phyloP scores from a whole-genome alignment of 2,329 filamentous ascomycete species.

The Rugonectria rugulosa region DNA sequence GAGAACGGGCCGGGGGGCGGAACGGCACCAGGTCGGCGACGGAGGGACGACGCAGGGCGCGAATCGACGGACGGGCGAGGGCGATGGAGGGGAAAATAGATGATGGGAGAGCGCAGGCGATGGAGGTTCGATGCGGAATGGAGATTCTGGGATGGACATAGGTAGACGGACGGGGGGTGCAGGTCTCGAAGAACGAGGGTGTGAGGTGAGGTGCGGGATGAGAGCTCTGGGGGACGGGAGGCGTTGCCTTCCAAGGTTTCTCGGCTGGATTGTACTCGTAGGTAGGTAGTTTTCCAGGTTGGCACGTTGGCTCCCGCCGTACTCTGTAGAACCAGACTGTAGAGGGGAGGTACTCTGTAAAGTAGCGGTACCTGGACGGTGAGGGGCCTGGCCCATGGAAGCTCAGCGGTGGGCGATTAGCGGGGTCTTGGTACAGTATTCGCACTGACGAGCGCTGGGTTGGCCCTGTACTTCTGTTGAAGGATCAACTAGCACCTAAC shows the following conservation, averaged over 20 bases:
- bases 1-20: conserved; percentile 5
- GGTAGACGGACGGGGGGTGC: conserved; percentile 7
- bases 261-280: background rate
- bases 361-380: background rate
- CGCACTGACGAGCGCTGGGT: conserved; percentile 2
- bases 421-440: conserved; percentile 8
- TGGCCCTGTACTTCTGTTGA: background rate
- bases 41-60: conserved; percentile 3
- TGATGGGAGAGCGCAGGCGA: conserved; percentile 17
- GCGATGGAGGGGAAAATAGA: conserved; percentile 10
- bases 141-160: conserved; percentile 11
- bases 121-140: conserved; percentile 3
- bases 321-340: no score
- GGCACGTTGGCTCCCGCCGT: no score
- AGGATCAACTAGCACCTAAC: no score
- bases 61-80: conserved; percentile 5
- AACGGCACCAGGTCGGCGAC: conserved; percentile 1
- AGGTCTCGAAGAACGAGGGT: background rate
- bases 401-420: conserved; percentile 9
- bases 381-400: conserved; percentile 1
- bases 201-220: conserved; percentile 3
- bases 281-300: no score
- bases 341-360: background rate
- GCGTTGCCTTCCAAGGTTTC: background rate
- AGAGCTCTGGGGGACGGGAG: background rate